Percentiles rank a stretch among this genome's conserved stretches.
Conservation (phyloP, 148 eudicot genomes). For the Dysphania ambrosioides region DNA sequence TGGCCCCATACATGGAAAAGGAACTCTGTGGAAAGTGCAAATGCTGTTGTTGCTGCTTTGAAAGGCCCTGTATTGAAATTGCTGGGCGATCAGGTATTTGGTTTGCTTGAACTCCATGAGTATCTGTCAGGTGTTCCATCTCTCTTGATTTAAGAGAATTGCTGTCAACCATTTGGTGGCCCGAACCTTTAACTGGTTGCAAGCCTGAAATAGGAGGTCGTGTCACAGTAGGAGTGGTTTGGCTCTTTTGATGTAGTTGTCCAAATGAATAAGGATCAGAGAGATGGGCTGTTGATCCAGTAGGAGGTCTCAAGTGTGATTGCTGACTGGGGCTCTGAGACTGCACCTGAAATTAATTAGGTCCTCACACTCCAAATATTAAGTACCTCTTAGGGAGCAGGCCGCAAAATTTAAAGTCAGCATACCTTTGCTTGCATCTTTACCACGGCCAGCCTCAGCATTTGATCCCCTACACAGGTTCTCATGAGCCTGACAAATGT, state of each 20-base stretch:
- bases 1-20: slow-evolving; percentile 57
- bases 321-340: slow-evolving; percentile 43
- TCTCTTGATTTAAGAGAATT: slow-evolving; percentile 37
- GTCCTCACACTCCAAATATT: slow-evolving; percentile 34
- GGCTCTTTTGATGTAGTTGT: slow-evolving; percentile 36
- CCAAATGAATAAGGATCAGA: slow-evolving; percentile 42
- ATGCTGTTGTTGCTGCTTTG: slow-evolving; percentile 69
- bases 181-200: slow-evolving; percentile 36
- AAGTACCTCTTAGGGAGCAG: slow-evolving; percentile 12
- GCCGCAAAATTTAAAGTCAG: slow-evolving; percentile 12
- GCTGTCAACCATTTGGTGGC: slow-evolving; percentile 37
- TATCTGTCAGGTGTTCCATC: slow-evolving; percentile 44
- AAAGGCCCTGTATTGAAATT: slow-evolving; percentile 54
- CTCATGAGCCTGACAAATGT: slow-evolving; percentile 78
- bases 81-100: slow-evolving; percentile 45
- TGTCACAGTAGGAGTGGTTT: slow-evolving; percentile 26
- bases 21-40: slow-evolving; percentile 67
- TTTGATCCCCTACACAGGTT: slow-evolving; percentile 81
- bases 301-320: slow-evolving; percentile 37
- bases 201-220: slow-evolving; percentile 26
- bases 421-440: slow-evolving; percentile 73
- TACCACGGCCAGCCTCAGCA: slow-evolving; percentile 78
- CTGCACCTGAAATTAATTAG: slow-evolving; percentile 38
- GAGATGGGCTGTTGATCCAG: slow-evolving; percentile 35
- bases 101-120: slow-evolving; percentile 49